Evolutionary conservation across 495 filamentous ascomycete genomes (phyloP), one percentile per base, ranked within the genome.

Genomic region (Bathelium albidoporum): DNA sequence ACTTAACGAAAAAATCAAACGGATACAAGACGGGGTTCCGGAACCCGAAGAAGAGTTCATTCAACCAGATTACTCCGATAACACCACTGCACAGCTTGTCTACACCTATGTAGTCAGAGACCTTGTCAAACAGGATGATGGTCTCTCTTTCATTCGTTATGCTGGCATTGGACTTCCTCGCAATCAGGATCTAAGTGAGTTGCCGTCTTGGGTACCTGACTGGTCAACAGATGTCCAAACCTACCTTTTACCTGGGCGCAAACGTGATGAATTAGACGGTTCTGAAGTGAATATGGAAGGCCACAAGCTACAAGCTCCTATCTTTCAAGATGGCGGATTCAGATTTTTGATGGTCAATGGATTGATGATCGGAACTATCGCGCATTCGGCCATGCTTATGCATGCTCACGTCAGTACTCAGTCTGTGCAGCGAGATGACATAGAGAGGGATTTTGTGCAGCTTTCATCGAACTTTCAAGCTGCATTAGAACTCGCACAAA

Each of bases 121-220:
- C 20, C 20, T 49, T 18, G 44, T 49, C 4, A 49, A 49, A 49
- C 11, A 49, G 11, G 20, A 49, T 20, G 44, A 49, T 22, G 20
- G 9, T 49, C 44, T 49, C 20, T 49, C 44, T 49, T 49, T 49
- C 44, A 49, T 49, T 20, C 44, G 44, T 49, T 49, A 49, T 49
- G 44, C 44, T 18, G 44, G 44, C 9, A 49, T 49, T 18, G 44
- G 44, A 49, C 3, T 7, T 49, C 20, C 44, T 20, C 20, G 44
- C 9, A 49, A 49, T 3, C 18, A 7, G 5, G 44, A 20, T 3
- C 44, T 20, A 22, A 22, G 12, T 49, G 44, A 22, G 44, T 20
- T 49, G 44, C 44, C 44, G 44, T 49, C 44, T 22, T 49, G 44
- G 44, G 18, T 49, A 7, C 44, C 44, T 7, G 44, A 49, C 20